Percentiles rank a stretch among this genome's conserved stretches.
phyloP scores from a whole-genome alignment of 371 early-diverging fungal species.

The Nosema muscidifuracis region DNA sequence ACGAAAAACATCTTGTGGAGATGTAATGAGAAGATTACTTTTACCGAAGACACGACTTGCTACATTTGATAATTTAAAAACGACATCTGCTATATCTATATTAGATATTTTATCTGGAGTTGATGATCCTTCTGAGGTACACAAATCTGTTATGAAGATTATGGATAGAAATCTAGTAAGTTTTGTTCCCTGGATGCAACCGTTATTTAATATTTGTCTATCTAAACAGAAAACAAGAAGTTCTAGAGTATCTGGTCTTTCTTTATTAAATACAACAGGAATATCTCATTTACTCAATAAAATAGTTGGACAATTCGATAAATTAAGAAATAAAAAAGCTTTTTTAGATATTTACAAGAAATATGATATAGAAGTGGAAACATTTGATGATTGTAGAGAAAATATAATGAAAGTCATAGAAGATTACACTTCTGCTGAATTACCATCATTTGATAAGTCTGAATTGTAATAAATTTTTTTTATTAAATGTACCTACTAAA shows the following conservation, averaged over 20 bases:
- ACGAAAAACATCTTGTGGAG: conserved; percentile 52
- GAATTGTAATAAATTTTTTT: conserved; percentile 11
- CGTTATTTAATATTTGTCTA: conserved; percentile 80
- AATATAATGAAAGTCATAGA: conserved; percentile 50
- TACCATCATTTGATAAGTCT: neutral
- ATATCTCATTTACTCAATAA: conserved; percentile 76
- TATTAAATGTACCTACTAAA: conserved; percentile 12
- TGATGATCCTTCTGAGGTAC: conserved; percentile 64
- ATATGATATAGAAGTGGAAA: conserved; percentile 47
- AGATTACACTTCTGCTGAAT: conserved; percentile 46
- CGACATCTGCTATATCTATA: conserved; percentile 65
- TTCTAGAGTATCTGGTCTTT: conserved; percentile 86
- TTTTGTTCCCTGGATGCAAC: conserved; percentile 99
- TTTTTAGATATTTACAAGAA: conserved; percentile 89
- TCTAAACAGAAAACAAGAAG: conserved; percentile 68
- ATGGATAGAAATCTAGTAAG: conserved; percentile 81
- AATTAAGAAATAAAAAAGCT: conserved; percentile 87
- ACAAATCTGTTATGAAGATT: conserved; percentile 84
- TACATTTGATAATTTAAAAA: conserved; percentile 47
- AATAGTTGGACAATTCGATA: conserved; percentile 87
- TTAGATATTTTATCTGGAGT: conserved; percentile 70
- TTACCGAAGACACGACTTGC: conserved; percentile 55
- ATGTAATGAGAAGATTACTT: conserved; percentile 62
- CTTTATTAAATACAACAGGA: conserved; percentile 92
- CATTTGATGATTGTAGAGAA: conserved; percentile 59